A percentile compares a stretch with the other conserved stretches of the same genome.
Evolutionary conservation across 352 stramenopile genomes (phyloP).

Genomic region (Phytopythium ostracodes): DNA sequence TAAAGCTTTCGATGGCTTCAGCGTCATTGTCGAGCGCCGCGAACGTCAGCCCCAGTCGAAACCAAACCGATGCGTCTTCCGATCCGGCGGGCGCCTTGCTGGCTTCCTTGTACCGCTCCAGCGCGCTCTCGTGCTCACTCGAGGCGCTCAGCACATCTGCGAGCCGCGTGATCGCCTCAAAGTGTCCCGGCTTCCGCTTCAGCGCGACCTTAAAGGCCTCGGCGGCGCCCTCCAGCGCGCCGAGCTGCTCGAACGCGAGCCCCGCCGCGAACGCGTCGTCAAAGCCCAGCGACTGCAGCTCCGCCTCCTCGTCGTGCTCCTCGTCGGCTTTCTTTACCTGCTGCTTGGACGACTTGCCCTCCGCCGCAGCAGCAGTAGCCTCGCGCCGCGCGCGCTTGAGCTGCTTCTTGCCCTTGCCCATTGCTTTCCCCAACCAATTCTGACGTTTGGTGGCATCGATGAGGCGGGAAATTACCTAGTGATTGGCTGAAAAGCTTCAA

Average conservation of each 20-base stretch:
- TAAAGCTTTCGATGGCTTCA: constrained; percentile 30
- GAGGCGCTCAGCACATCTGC: constrained; percentile 38
- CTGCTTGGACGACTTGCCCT: constrained; percentile 19
- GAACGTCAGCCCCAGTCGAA: constrained; percentile 38
- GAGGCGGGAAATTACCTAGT: too few relatives aligned
- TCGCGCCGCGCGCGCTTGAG: constrained; percentile 23
- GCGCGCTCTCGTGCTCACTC: constrained; percentile 26
- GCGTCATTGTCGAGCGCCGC: constrained; percentile 30
- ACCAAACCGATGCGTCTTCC: constrained; percentile 49
- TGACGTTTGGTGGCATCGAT: not conserved
- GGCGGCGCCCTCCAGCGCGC: constrained; percentile 41
- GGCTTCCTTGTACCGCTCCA: constrained; percentile 34
- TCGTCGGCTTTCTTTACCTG: constrained; percentile 25
- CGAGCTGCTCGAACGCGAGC: constrained; percentile 60
- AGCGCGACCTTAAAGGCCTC: constrained; percentile 39
- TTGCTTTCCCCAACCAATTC: constrained; percentile 3
- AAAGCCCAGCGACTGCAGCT: constrained; percentile 49
- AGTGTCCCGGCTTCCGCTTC: constrained; percentile 31
- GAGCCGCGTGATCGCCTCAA: constrained; percentile 42
- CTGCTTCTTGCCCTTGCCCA: constrained; percentile 43
- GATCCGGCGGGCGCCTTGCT: constrained; percentile 22
- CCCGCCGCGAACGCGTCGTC: constrained; percentile 58
- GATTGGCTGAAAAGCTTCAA: not conserved
- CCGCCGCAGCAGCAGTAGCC: constrained; percentile 6
- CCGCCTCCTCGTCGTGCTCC: constrained; percentile 25